Evolutionary conservation across 148 eudicot species (phyloP).

Genomic region (Chenopodium quinoa): DNA sequence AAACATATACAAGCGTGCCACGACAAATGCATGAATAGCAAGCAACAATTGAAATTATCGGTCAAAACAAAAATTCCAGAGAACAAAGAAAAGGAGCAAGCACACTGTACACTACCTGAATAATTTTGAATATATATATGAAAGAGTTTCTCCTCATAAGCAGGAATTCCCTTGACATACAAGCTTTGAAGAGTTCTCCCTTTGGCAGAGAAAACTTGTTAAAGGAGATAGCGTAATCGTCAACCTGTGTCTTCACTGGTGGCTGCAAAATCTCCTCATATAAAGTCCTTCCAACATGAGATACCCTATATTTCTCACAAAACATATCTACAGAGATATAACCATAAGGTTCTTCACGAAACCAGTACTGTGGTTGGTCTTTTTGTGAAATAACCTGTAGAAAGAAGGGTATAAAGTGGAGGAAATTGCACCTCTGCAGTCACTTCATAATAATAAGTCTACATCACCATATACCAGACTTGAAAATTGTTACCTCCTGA

Average conservation of each 20-base stretch:
- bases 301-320: conserved; percentile 47
- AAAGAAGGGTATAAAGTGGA: background rate
- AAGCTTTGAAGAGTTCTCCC: conserved; percentile 64
- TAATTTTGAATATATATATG: conserved; percentile 56
- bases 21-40: background rate
- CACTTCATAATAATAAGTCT: background rate
- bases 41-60: background rate
- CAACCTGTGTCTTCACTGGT: conserved; percentile 42
- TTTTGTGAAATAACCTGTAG: conserved; percentile 70
- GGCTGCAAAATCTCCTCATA: conserved; percentile 45
- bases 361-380: conserved; percentile 80
- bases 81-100: background rate
- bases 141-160: conserved; percentile 75
- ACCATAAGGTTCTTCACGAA: conserved; percentile 29
- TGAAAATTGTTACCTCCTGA: conserved; percentile 57
- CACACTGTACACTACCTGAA: conserved; percentile 43
- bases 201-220: conserved; percentile 48
- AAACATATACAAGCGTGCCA: background rate
- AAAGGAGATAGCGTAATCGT: conserved; percentile 47
- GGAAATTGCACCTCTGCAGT: background rate
- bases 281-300: conserved; percentile 42
- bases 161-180: conserved; percentile 71
- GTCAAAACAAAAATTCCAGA: background rate
- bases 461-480: background rate
- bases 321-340: conserved; percentile 53